These are phyloP conservation scores for Pseudognaphalium luteoalbum DNA, from an alignment of 129 eudicot genomes.

Conservation along the genomic window DNA sequence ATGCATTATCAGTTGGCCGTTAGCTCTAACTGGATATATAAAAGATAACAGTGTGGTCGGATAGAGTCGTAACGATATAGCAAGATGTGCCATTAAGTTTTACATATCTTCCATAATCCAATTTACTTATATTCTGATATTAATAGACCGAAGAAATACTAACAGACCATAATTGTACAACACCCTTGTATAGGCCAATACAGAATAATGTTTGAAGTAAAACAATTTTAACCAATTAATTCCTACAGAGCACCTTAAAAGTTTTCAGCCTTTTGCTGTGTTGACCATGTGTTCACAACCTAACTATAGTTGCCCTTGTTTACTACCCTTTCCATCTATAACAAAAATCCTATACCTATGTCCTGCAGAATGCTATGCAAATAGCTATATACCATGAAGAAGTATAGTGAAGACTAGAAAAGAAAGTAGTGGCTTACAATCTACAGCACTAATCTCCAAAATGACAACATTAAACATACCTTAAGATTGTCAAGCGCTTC, in stretches of 20 bases:
- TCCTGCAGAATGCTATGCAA: not conserved
- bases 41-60: not conserved
- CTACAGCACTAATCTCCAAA: conserved; percentile 24
- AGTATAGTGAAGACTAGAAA: not conserved
- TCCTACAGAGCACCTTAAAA: not conserved
- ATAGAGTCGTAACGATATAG: not conserved
- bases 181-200: no score
- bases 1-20: not conserved
- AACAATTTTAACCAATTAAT: not conserved
- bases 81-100: not conserved
- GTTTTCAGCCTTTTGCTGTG: not conserved
- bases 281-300: not conserved
- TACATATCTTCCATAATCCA: not conserved
- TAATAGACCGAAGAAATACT: not conserved
- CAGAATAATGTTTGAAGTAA: not conserved
- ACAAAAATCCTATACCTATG: not conserved
- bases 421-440: not conserved
- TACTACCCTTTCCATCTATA: conserved; percentile 8
- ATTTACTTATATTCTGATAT: not conserved
- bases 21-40: not conserved
- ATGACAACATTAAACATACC: conserved; percentile 48
- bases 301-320: not conserved
- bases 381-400: not conserved
- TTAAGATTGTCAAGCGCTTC: conserved; percentile 67
- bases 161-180: not conserved